These are phyloP conservation scores for Zygoascus sp. DNA, from an alignment of 1,139 yeast genomes.

Conservation along the genomic window DNA sequence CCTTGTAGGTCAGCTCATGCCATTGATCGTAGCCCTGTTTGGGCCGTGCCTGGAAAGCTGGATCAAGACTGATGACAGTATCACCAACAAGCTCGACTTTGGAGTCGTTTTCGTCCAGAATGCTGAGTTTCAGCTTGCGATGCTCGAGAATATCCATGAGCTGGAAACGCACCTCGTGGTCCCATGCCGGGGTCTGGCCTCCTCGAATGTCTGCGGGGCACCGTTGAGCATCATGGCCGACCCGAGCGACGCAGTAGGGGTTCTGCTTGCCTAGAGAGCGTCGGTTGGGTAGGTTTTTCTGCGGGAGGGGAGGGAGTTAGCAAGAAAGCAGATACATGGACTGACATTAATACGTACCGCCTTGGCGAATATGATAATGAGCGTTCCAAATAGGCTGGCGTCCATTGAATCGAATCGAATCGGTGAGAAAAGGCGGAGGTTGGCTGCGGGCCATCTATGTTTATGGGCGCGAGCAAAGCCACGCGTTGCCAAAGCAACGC, in stretches of 20 bases:
- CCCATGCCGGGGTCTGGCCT: slow-evolving; percentile 89
- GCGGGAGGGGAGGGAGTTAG: slow-evolving; percentile 3
- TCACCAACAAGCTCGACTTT: slow-evolving; percentile 86
- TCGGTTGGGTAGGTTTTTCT: slow-evolving; percentile 68
- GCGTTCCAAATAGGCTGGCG: slow-evolving; percentile 31
- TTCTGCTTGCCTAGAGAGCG: slow-evolving; percentile 82
- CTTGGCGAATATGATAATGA: slow-evolving; percentile 38
- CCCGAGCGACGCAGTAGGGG: slow-evolving; percentile 75
- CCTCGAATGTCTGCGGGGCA: slow-evolving; percentile 74
- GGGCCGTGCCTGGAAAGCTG: slow-evolving; percentile 56
- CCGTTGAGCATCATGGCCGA: slow-evolving; percentile 75
- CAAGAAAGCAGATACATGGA: neutral
- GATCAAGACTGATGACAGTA: slow-evolving; percentile 69
- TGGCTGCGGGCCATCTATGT: too few relatives aligned
- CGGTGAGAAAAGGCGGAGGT: too few relatives aligned
- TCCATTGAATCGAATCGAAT: slow-evolving; percentile 10
- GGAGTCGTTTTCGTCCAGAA: slow-evolving; percentile 81
- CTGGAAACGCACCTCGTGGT: slow-evolving; percentile 70
- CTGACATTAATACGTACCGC: slow-evolving; percentile 36
- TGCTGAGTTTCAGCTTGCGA: slow-evolving; percentile 63
- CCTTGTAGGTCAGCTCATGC: slow-evolving; percentile 66
- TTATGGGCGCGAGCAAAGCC: too few relatives aligned
- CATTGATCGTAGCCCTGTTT: slow-evolving; percentile 82
- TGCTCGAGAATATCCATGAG: slow-evolving; percentile 40
- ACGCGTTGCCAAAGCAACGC: neutral